Percentiles rank a stretch among this genome's conserved stretches.
phyloP scores from a whole-genome alignment of 2,329 filamentous ascomycete genomes.

The Fusarium newnesense region DNA sequence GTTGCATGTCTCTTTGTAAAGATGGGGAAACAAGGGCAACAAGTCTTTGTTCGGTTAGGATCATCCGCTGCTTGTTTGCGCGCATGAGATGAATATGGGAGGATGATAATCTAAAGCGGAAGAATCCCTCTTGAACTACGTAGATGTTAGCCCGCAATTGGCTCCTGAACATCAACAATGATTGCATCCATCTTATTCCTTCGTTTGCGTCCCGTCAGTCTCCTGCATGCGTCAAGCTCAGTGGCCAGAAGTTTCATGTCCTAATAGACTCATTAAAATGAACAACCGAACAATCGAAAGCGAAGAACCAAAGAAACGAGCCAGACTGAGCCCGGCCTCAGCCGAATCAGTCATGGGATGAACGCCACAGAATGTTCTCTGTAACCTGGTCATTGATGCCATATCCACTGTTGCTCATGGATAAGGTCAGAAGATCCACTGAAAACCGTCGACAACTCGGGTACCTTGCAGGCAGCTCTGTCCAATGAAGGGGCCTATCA shows the following conservation, averaged over 20 bases:
- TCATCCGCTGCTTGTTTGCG: conserved; percentile 3
- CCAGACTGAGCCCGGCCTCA: conserved; percentile 18
- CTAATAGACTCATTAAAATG: conserved; percentile 17
- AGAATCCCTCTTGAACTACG: not conserved
- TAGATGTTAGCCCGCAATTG: conserved; percentile 13
- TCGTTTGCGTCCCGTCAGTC: conserved; percentile 5
- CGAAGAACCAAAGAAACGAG: conserved; percentile 22
- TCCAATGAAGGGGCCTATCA: conserved; percentile 20
- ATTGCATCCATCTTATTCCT: conserved; percentile 13
- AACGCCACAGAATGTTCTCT: conserved; percentile 30
- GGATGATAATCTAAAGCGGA: conserved; percentile 2
- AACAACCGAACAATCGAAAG: conserved; percentile 13
- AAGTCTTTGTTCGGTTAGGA: conserved; percentile 29
- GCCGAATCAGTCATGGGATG: conserved; percentile 28
- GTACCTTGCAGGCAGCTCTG: conserved; percentile 38
- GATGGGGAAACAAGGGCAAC: conserved; percentile 24
- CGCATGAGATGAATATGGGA: conserved; percentile 4
- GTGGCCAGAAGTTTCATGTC: conserved; percentile 6
- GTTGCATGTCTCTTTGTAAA: not conserved
- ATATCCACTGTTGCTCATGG: conserved; percentile 9
- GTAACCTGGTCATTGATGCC: not conserved
- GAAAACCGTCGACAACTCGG: conserved; percentile 31
- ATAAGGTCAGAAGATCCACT: conserved; percentile 19
- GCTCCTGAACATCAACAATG: conserved; percentile 3
- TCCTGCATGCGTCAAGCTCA: conserved; percentile 12